Percentiles rank a stretch among this genome's conserved stretches.
phyloP scores from a whole-genome alignment of 2,329 filamentous ascomycete genomes.

The Pyrenochaeta sp. region DNA sequence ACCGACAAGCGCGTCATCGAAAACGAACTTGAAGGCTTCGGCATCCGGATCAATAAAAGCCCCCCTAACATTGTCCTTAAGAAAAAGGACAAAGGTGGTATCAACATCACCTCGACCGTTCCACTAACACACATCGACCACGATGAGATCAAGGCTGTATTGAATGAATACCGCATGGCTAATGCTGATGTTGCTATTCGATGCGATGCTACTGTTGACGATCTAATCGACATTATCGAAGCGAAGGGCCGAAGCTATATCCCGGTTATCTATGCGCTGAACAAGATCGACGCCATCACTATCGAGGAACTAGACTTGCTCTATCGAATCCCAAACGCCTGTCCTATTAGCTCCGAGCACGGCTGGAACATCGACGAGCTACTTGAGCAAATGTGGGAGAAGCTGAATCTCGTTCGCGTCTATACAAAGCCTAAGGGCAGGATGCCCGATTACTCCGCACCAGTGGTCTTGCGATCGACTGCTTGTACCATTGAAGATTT shows the following conservation, averaged over 20 bases:
- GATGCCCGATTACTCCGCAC: conserved; percentile 88
- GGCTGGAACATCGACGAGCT: conserved; percentile 99
- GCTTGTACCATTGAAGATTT: conserved; percentile 96
- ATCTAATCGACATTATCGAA: conserved; percentile 94
- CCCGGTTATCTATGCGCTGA: conserved; percentile 97
- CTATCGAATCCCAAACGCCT: conserved; percentile 95
- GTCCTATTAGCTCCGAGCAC: conserved; percentile 92
- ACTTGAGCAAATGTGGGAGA: conserved; percentile 98
- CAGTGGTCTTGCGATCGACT: conserved; percentile 84
- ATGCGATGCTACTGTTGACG: conserved; percentile 96
- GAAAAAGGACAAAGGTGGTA: conserved; percentile 98
- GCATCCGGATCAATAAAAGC: conserved; percentile 95
- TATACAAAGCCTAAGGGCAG: conserved; percentile 99
- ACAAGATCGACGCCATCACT: conserved; percentile 98
- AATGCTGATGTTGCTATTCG: conserved; percentile 97
- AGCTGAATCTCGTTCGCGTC: conserved; percentile 86
- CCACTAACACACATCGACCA: conserved; percentile 91
- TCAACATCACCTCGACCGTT: conserved; percentile 94
- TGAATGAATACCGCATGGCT: conserved; percentile 95
- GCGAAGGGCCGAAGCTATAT: conserved; percentile 96
- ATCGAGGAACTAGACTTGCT: conserved; percentile 97
- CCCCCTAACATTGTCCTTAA: conserved; percentile 99
- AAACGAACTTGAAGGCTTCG: conserved; percentile 93
- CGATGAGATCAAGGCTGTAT: conserved; percentile 97
- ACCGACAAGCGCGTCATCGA: conserved; percentile 98